Percentiles rank a stretch among this genome's conserved stretches.
These are phyloP conservation scores for Borealophlyctis nickersoniae DNA, from an alignment of 192 early-diverging fungal species.

Conservation along the genomic window DNA sequence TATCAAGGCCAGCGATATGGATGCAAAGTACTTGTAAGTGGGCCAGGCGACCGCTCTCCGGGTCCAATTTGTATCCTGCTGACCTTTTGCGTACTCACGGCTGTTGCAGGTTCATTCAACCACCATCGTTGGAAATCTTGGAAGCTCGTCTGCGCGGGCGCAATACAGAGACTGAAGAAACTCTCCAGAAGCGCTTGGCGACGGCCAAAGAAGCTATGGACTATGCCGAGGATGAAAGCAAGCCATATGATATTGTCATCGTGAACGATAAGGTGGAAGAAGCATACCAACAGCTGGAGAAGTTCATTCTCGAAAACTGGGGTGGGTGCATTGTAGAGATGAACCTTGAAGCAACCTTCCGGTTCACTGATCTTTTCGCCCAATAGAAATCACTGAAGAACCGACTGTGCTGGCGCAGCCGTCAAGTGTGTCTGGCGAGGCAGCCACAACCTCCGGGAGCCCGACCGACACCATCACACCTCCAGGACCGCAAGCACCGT, in stretches of 20 bases:
- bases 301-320: constrained; percentile 21
- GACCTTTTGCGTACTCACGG: constrained; percentile 1
- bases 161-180: constrained; percentile 25
- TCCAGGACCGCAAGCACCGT: background rate
- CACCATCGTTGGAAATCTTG: constrained; percentile 35
- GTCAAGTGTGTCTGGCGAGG: background rate
- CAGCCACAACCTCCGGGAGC: background rate
- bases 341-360: background rate
- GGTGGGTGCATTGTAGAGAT: background rate
- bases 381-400: background rate
- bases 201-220: constrained; percentile 32
- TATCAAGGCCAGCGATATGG: constrained; percentile 17
- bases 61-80: too few species aligned
- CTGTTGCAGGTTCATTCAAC: constrained; percentile 30
- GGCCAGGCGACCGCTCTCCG: background rate
- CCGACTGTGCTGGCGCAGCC: background rate
- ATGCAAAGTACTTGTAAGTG: constrained; percentile 3
- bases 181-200: constrained; percentile 22
- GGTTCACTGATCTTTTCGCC: background rate
- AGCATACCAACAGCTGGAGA: constrained; percentile 26
- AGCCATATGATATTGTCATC: constrained; percentile 25
- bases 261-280: constrained; percentile 32
- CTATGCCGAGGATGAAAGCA: constrained; percentile 8
- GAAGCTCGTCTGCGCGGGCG: constrained; percentile 20
- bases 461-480: background rate